A percentile compares a stretch with the other conserved stretches of the same genome.
These are phyloP conservation scores for Gelatoporia subvermispora DNA, from an alignment of 768 basidiomycete genomes.

Conservation along the genomic window DNA sequence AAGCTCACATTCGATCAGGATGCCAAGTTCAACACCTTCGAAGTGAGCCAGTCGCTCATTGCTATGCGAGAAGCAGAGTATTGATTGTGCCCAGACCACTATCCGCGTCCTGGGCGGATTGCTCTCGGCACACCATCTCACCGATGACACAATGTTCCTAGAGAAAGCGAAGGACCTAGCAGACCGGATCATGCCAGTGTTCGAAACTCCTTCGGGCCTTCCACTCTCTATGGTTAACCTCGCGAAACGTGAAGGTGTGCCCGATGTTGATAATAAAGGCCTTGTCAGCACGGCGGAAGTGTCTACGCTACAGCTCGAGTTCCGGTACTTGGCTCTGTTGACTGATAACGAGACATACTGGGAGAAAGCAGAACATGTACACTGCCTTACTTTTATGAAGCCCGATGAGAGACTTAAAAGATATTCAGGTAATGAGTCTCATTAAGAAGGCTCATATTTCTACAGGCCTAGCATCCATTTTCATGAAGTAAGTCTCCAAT, in stretches of 20 bases:
- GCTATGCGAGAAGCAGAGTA: neutral
- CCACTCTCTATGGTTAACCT: conserved; percentile 82
- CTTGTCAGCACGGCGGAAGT: conserved; percentile 80
- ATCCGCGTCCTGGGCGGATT: conserved; percentile 91
- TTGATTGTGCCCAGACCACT: conserved; percentile 56
- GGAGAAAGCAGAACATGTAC: conserved; percentile 71
- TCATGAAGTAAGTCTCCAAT: conserved; percentile 53
- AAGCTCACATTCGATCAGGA: conserved; percentile 73
- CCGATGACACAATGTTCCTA: conserved; percentile 65
- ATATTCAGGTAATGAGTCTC: conserved; percentile 70
- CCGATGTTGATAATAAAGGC: conserved; percentile 53
- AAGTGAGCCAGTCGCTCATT: conserved; percentile 45
- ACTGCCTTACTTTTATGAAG: neutral
- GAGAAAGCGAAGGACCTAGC: conserved; percentile 78
- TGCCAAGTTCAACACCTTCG: conserved; percentile 82
- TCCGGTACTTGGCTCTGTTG: conserved; percentile 78
- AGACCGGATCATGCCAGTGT: conserved; percentile 78
- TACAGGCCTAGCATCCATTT: conserved; percentile 80
- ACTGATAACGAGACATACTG: conserved; percentile 79
- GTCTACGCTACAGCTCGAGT: conserved; percentile 86
- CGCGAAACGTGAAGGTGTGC: conserved; percentile 49
- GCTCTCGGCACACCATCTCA: conserved; percentile 79
- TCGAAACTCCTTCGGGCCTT: conserved; percentile 77
- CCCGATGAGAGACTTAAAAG: neutral
- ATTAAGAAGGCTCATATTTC: conserved; percentile 59